Evolutionary conservation across 495 filamentous ascomycete species (phyloP), one percentile per base, ranked within the genome.

Genomic region (Usnea hakonensis): DNA sequence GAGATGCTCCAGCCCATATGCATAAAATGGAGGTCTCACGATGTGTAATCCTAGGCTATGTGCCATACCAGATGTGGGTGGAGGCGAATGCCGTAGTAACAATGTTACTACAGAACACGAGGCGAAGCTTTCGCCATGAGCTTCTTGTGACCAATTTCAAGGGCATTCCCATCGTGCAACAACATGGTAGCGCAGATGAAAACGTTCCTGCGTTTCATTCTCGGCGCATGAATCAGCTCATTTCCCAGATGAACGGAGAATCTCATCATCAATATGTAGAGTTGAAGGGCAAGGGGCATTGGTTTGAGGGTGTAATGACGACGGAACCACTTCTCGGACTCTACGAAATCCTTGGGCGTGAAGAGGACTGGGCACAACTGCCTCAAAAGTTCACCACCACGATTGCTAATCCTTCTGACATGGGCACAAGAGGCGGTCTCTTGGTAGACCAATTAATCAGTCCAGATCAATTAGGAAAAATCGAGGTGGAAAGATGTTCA

Each of bases 181-280:
- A 85, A 62, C 83, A 86, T 68, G 81, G 83, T 36, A 73, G 72
- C 30, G 62, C 68, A 16, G 83, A 85, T 66, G 79, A 82, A 64
- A 86, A 85, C 71, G 83, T 86, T 16, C 83, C 83, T 3, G 69
- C 72, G 19, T 84, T 79, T 65, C 79, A 86, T 72, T 83, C 82
- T 3, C 74, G 83, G 19, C 68, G 80, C 21, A 78, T 86, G 68
- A 69, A 73, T 38, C 74, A 77, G 59, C 71, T 82, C 30, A 61
- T 82, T 4, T 71, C 70, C 28, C 71, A 81, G 63, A 69, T 67
- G 48, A 69, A 70, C 14, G 74, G 70, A 62, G 64, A 70, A 10
- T 77, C 75, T n/a, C 64, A 70, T 28, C 35, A 41, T 16, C 55
- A 23, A 10, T 85, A 84, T 67, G 60, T 71, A 55, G 83, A 86